A percentile compares a stretch with the other conserved stretches of the same genome.
Evolutionary conservation across 495 filamentous ascomycete genomes (phyloP).

Genomic region (Jackrogersella minutella): DNA sequence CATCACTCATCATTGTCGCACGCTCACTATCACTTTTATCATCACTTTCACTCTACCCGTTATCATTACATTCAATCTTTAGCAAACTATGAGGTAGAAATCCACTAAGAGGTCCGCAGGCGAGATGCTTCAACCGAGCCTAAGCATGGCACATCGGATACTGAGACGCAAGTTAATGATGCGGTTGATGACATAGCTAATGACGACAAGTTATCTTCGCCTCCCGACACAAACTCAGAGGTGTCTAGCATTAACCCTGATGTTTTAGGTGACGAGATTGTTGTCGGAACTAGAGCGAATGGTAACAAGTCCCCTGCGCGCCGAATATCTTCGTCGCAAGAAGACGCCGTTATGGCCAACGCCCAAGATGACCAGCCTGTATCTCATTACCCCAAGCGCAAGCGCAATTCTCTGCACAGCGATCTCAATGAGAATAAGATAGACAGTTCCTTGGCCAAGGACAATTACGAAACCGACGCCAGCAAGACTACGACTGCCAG

Average conservation of each 20-base stretch:
- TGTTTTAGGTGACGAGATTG: constrained; percentile 55
- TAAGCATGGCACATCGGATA: constrained; percentile 14
- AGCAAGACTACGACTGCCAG: constrained; percentile 37
- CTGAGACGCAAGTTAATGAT: constrained; percentile 6
- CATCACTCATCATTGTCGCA: background rate
- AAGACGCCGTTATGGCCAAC: constrained; percentile 51
- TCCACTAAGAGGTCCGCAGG: constrained; percentile 23
- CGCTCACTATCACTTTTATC: background rate
- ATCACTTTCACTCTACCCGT: background rate
- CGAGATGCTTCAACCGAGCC: background rate
- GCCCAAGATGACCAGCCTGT: constrained; percentile 35
- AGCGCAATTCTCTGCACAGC: constrained; percentile 54
- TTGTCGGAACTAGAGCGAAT: constrained; percentile 53
- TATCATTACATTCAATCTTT: background rate
- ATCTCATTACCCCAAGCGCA: constrained; percentile 56
- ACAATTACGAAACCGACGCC: no score
- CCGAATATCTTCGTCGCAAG: constrained; percentile 39
- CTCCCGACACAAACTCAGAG: constrained; percentile 45
- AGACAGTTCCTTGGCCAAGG: constrained; percentile 7
- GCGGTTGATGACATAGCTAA: constrained; percentile 36
- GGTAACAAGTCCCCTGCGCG: constrained; percentile 40
- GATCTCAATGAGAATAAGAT: constrained; percentile 49
- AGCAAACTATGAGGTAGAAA: background rate
- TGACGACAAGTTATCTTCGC: constrained; percentile 45
- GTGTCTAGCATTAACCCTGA: constrained; percentile 49